These are phyloP conservation scores for Saksenaea vasiformis DNA, from an alignment of 371 early-diverging fungal species.

Conservation along the genomic window DNA sequence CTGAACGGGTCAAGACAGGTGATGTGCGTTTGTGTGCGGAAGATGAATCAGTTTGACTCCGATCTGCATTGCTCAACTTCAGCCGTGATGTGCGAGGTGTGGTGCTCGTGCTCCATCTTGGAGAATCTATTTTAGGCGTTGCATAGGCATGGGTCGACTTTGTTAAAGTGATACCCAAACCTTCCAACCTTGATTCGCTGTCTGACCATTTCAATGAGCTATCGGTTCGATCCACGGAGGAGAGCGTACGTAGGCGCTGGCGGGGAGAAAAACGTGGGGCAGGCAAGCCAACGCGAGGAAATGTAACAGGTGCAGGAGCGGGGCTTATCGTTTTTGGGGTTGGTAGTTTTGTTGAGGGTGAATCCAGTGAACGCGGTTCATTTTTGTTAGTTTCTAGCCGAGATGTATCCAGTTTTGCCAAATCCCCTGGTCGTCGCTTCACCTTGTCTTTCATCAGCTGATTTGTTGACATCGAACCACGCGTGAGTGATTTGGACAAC, in stretches of 20 bases:
- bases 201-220: slow-evolving; percentile 10
- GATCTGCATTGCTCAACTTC: slow-evolving; percentile 20
- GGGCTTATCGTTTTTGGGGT: slow-evolving; percentile 16
- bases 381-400: neutral
- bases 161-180: slow-evolving; percentile 12
- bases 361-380: neutral
- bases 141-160: slow-evolving; percentile 25
- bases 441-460: neutral
- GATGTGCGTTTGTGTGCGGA: slow-evolving; percentile 9
- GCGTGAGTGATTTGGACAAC: neutral
- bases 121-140: slow-evolving; percentile 34
- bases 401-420: neutral
- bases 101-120: slow-evolving; percentile 28
- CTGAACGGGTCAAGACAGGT: slow-evolving; percentile 9
- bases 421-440: neutral
- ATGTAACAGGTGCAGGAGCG: slow-evolving; percentile 8
- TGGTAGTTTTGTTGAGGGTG: slow-evolving; percentile 17
- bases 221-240: slow-evolving; percentile 9
- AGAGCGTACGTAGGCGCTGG: slow-evolving; percentile 17
- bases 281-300: slow-evolving; percentile 16
- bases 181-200: neutral
- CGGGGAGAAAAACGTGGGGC: slow-evolving; percentile 6
- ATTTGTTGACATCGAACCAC: neutral
- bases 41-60: neutral
- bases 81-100: slow-evolving; percentile 21